phyloP scores from a whole-genome alignment of 2,329 filamentous ascomycete species.

The Aspergillus unguis region DNA sequence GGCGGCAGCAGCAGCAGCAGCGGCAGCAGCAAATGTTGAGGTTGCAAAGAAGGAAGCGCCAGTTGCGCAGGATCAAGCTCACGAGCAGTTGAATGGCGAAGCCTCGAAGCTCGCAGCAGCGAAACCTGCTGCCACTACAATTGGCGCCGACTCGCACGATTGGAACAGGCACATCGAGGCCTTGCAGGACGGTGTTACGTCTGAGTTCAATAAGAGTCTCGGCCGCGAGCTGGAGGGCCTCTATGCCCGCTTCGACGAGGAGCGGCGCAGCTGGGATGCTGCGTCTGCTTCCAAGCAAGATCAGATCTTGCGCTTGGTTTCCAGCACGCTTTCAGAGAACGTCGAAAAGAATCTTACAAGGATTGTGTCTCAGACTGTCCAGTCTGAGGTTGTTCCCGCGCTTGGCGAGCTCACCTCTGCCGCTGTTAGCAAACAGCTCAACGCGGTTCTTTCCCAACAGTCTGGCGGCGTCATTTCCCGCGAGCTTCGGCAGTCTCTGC shows the following conservation, averaged over 20 bases:
- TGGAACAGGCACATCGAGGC: slow-evolving; percentile 61
- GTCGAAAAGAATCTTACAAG: slow-evolving; percentile 72
- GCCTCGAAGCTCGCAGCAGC: neutral
- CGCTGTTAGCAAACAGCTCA: slow-evolving; percentile 69
- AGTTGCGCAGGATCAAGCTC: neutral
- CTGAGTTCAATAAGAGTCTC: slow-evolving; percentile 48
- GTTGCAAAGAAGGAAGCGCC: slow-evolving; percentile 45
- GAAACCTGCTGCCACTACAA: slow-evolving; percentile 14
- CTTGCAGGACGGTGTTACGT: slow-evolving; percentile 47
- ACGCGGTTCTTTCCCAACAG: slow-evolving; percentile 63
- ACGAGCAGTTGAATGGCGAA: slow-evolving; percentile 16
- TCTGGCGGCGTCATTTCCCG: slow-evolving; percentile 65
- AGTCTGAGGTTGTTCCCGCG: slow-evolving; percentile 70
- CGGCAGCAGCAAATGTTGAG: slow-evolving; percentile 29
- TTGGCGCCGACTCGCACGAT: slow-evolving; percentile 47
- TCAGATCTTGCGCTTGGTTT: slow-evolving; percentile 65
- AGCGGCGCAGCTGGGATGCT: slow-evolving; percentile 63
- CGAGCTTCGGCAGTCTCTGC: slow-evolving; percentile 69
- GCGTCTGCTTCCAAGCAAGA: slow-evolving; percentile 65
- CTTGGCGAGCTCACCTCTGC: slow-evolving; percentile 65
- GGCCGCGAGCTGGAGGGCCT: slow-evolving; percentile 53
- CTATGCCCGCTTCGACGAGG: slow-evolving; percentile 64
- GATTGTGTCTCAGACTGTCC: slow-evolving; percentile 73
- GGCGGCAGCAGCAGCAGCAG: slow-evolving; percentile 18
- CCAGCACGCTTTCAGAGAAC: slow-evolving; percentile 65